Base-by-base conservation (phyloP, 352 stramenopile species). In the Thalassiosira mediterranea region DNA sequence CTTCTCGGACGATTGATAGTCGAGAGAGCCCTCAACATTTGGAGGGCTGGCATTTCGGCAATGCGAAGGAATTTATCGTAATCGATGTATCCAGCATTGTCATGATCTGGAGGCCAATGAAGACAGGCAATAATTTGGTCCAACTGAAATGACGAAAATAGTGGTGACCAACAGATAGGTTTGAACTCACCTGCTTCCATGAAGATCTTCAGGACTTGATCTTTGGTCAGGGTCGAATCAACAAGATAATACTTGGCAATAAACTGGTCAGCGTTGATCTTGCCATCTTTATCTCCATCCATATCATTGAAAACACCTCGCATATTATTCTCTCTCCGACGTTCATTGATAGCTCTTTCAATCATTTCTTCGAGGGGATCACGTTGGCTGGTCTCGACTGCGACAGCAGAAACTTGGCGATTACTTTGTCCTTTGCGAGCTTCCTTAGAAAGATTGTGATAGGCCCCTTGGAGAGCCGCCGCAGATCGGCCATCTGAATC, bases 261-360 rank as follows among this genome's bases (percentile, higher is more conserved):
- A 73, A 90, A 90, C 37, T 90, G 78, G 21, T 81, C 49, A 37
- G 82, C 31, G 8, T 31, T 63, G 40, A 91, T 38, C 13, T 83
- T 17, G 8, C 81, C 86, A 67, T 86, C 66, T 4, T 56, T 26
- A 40, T 89, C 72, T 7, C 47, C 28, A 67, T 92, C 86, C 17
- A 92, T 75, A 19, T 73, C 53, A 48, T 79, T 65, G 51, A 92
- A 92, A 7, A 92, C 42, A 19, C 72, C 66, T 32, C 75, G 61
- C 15, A 67, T 56, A 51, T 79, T 59, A 63, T 83, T 70, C 26
- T 65, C 58, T 34, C 74, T 79, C 68, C 86, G 78, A 13, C 56
- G 38, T 63, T 86, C 67, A 15, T 78, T 76, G 29, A 89, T 88
- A 26, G 25, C 44, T 72, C 44, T 17, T 90, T 56, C 2, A 89